phyloP scores from a whole-genome alignment of 2,329 filamentous ascomycete genomes.

The Daldinia eschscholtzii region DNA sequence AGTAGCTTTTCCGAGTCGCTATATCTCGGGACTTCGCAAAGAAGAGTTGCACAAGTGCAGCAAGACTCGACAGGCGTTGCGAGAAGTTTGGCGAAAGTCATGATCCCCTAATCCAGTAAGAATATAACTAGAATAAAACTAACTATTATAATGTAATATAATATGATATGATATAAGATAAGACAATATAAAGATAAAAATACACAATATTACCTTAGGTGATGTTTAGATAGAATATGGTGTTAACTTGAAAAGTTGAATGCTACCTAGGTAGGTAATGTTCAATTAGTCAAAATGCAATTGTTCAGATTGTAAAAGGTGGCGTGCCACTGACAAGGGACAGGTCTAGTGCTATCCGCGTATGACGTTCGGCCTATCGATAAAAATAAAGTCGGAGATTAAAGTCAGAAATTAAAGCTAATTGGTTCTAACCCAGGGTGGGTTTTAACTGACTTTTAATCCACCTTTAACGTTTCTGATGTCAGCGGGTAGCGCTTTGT shows the following conservation, averaged over 20 bases:
- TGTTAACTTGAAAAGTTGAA: not conserved
- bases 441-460: not conserved
- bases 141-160: not conserved
- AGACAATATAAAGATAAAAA: not conserved
- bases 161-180: not conserved
- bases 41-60: conserved; percentile 76
- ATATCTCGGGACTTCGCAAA: conserved; percentile 66
- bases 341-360: conserved; percentile 10
- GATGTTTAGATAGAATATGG: no score
- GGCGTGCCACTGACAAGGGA: conserved; percentile 9
- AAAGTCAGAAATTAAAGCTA: conserved; percentile 1
- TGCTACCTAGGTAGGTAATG: not conserved
- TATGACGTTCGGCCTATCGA: conserved; percentile 38
- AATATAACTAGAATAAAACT: not conserved
- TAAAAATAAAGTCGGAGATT: conserved; percentile 22
- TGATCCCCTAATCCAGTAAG: conserved; percentile 21
- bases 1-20: conserved; percentile 72
- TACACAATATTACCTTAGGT: not conserved
- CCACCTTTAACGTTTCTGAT: conserved; percentile 31
- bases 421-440: not conserved
- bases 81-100: conserved; percentile 44
- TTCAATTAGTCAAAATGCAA: not conserved
- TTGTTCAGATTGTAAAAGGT: conserved; percentile 13
- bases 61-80: conserved; percentile 61
- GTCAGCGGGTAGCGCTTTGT: conserved; percentile 27